A percentile compares a stretch with the other conserved stretches of the same genome.
Conservation (phyloP, 2,329 filamentous ascomycete species). For the Colletotrichum costaricense region DNA sequence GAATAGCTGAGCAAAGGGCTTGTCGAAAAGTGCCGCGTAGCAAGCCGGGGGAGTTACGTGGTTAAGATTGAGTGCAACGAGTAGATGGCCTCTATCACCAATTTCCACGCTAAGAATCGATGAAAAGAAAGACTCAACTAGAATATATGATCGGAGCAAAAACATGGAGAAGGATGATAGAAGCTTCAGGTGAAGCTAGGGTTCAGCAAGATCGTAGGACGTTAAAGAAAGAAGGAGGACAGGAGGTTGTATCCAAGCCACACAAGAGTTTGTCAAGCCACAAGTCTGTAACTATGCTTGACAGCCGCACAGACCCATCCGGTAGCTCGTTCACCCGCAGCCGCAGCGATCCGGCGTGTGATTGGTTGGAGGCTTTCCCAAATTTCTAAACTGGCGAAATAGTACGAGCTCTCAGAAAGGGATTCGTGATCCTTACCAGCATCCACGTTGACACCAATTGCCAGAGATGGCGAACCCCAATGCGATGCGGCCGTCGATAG, state of each 20-base stretch:
- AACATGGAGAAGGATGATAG: background rate
- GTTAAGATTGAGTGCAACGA: too few species aligned
- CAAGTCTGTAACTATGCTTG: background rate
- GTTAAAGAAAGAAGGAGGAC: background rate
- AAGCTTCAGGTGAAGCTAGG: background rate
- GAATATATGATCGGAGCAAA: background rate
- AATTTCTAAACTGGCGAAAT: slow-evolving; percentile 32
- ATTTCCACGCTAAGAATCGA: background rate
- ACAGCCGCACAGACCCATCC: background rate
- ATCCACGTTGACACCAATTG: slow-evolving; percentile 29
- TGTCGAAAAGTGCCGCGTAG: too few species aligned
- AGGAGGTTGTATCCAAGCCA: background rate
- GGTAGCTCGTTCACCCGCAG: slow-evolving; percentile 29
- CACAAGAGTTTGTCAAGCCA: background rate
- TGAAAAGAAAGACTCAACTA: background rate
- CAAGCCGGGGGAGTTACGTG: too few species aligned
- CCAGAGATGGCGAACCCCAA: slow-evolving; percentile 44
- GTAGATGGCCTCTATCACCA: too few species aligned
- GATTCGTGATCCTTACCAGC: slow-evolving; percentile 17
- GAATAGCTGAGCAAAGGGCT: too few species aligned
- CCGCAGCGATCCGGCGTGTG: background rate
- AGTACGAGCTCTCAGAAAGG: slow-evolving; percentile 27
- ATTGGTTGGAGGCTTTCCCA: slow-evolving; percentile 21
- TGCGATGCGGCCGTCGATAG: slow-evolving; percentile 44
- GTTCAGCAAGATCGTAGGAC: background rate